Evolutionary conservation across 306 rosid genomes (phyloP), one percentile per base, ranked within the genome.

Genomic region (Cucumis hystrix): DNA sequence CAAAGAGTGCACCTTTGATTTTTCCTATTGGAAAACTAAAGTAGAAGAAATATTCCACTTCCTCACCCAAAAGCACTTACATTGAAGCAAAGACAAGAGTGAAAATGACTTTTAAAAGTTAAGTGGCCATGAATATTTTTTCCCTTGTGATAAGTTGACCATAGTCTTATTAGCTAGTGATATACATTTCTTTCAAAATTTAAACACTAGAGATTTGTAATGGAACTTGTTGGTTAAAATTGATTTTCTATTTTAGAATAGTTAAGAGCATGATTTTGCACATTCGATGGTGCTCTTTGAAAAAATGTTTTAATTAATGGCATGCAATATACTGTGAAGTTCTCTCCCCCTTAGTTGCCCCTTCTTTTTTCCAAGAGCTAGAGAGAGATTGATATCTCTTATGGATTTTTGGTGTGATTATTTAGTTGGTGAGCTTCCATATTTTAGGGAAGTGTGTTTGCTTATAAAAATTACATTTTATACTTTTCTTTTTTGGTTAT

Each of bases 261-360:
- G 54, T 47, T 47, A 5, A 47, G 54, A 47, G 16, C 54, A 47
- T 47, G 54, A 47, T 3, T 13, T 47, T 47, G 54, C 54, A 12
- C 54, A 47, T 47, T 68, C 56, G 21, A 68, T 68, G 74, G 74
- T 68, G n/a, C 74, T 68, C 56, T 40, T 68, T 68, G n/a, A 68
- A 68, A 8, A 10, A 12, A 43, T 43, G 18, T 20, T 43, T 68
- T 66, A 43, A 0, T 20, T 59, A 23, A 14, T 39, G 40, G 52
- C 73, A 66, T 40, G 30, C 73, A 39, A 39, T 66, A 47, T 47
- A 12, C 5, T 13, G 4, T n/a, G 16, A 65, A n/a, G 2, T 18
- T 10, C 35, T 35, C 5, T n/a, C 11, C 17, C 35, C 20, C 21
- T 64, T 64, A 18, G 23, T 33, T 66, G 74, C 56, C 74, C 18